phyloP scores from a whole-genome alignment of 2,329 filamentous ascomycete species.

The Aureobasidium sp. region DNA sequence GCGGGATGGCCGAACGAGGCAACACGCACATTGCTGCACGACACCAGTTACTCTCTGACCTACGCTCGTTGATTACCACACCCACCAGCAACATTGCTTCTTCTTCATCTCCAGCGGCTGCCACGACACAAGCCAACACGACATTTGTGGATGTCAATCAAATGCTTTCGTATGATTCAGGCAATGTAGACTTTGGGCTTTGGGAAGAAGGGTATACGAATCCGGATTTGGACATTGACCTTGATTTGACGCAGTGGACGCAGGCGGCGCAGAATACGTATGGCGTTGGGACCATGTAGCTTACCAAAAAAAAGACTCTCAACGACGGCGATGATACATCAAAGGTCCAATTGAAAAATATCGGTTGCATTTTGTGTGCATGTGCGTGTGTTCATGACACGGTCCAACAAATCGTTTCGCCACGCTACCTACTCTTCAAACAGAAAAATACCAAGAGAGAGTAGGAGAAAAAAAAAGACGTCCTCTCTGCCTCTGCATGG shows the following conservation, averaged over 20 bases:
- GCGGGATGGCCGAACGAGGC: conserved; percentile 46
- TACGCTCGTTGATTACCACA: conserved; percentile 25
- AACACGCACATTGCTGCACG: conserved; percentile 44
- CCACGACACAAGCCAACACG: background rate
- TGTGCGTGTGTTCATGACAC: too few relatives aligned
- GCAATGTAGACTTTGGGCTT: background rate
- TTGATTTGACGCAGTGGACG: conserved; percentile 15
- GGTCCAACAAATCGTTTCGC: too few relatives aligned
- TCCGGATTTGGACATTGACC: conserved; percentile 7
- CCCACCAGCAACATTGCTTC: background rate
- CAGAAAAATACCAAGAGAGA: too few relatives aligned
- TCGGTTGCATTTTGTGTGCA: too few relatives aligned
- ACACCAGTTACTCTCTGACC: conserved; percentile 33
- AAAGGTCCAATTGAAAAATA: too few relatives aligned
- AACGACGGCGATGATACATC: too few relatives aligned
- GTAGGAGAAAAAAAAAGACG: too few relatives aligned
- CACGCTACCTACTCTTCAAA: too few relatives aligned
- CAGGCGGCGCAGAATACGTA: conserved; percentile 6
- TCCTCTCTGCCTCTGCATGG: too few relatives aligned
- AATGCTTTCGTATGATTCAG: background rate
- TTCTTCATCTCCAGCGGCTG: background rate
- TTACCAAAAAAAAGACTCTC: too few relatives aligned
- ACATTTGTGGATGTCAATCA: conserved; percentile 1
- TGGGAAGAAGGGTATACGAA: conserved; percentile 16
- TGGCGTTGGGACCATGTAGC: background rate